Evolutionary conservation across 805 yeast genomes (phyloP).

Genomic region (Kluyveromyces wickerhamii): DNA sequence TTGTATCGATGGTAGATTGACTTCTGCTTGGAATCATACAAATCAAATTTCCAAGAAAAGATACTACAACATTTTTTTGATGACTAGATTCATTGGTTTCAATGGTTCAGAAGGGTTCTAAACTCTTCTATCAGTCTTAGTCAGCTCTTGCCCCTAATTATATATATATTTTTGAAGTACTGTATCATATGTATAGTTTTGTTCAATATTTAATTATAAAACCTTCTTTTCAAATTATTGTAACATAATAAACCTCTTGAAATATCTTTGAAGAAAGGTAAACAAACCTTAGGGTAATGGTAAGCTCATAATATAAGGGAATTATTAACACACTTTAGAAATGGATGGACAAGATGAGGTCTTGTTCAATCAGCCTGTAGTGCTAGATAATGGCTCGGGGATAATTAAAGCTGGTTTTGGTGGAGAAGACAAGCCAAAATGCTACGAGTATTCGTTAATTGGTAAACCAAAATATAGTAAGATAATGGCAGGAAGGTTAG

Average conservation of each 20-base stretch:
- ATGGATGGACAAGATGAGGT: constrained; percentile 7
- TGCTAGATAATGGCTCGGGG: constrained; percentile 83
- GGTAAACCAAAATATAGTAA: constrained; percentile 82
- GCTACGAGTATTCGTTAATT: constrained; percentile 53
- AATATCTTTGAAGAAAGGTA: no score
- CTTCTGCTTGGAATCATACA: constrained; percentile 80
- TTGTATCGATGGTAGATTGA: constrained; percentile 75
- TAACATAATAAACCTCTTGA: no score
- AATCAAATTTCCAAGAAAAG: constrained; percentile 59
- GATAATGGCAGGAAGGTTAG: constrained; percentile 63
- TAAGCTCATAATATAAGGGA: no score
- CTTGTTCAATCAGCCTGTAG: constrained; percentile 62
- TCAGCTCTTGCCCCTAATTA: no score
- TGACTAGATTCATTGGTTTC: constrained; percentile 68
- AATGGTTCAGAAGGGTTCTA: constrained; percentile 62
- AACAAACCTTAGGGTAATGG: no score
- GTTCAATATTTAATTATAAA: no score
- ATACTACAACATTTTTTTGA: constrained; percentile 52
- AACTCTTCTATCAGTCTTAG: no score
- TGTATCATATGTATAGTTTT: no score
- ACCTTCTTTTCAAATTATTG: no score
- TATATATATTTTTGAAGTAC: no score
- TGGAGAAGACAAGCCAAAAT: constrained; percentile 76
- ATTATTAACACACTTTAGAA: no score
- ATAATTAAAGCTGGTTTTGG: constrained; percentile 84